Evolutionary conservation across 805 yeast genomes (phyloP).

Genomic region (Candida chilensis): DNA sequence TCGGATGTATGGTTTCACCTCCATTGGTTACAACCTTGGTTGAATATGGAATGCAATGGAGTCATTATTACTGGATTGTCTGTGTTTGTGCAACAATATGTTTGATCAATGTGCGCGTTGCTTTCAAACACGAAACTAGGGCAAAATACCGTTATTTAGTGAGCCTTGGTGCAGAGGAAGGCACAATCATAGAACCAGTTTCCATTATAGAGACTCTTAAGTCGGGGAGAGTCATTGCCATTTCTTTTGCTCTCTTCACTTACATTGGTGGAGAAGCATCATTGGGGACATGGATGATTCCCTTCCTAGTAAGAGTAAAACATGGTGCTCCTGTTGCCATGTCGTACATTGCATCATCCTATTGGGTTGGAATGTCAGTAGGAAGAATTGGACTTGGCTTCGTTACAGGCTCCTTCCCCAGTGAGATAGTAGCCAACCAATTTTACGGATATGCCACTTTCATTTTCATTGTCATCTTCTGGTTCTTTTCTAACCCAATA

Average conservation of each 20-base stretch:
- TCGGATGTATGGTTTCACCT: constrained; percentile 46
- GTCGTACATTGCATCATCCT: constrained; percentile 39
- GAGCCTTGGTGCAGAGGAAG: constrained; percentile 2
- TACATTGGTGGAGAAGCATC: constrained; percentile 48
- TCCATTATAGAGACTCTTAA: too few species aligned
- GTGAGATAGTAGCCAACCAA: too few species aligned
- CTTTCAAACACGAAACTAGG: constrained; percentile 33
- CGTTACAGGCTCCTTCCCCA: constrained; percentile 33
- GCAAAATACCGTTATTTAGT: constrained; percentile 26
- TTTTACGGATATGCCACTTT: too few species aligned
- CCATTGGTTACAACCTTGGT: constrained; percentile 32
- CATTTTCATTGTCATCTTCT: too few species aligned
- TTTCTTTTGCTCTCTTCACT: constrained; percentile 30
- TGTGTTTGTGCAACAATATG: constrained; percentile 13
- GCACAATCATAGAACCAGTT: too few species aligned
- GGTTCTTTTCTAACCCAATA: too few species aligned
- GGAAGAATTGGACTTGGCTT: constrained; percentile 41
- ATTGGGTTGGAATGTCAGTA: constrained; percentile 40
- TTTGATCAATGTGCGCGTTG: constrained; percentile 11
- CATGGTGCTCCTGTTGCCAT: constrained; percentile 21
- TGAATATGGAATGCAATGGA: constrained; percentile 30
- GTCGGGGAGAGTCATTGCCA: constrained; percentile 26
- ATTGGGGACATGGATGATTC: constrained; percentile 44
- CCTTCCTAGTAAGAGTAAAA: constrained; percentile 32
- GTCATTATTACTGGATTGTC: constrained; percentile 31